Percentiles rank a stretch among this genome's conserved stretches.
Evolutionary conservation across 306 rosid genomes (phyloP).

Genomic region (Calophaca sinica): DNA sequence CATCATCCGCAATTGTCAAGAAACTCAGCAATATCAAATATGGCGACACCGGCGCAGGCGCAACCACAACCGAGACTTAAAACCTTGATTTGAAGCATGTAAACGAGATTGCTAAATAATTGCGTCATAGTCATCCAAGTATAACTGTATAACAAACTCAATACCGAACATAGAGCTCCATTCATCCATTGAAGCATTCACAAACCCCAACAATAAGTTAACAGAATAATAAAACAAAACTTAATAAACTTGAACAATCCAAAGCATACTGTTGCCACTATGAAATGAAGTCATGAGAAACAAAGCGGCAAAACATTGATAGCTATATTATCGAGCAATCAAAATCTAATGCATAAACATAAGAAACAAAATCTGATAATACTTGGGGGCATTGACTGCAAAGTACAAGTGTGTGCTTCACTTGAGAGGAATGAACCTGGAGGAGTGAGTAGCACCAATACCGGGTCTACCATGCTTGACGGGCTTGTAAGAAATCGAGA

Average conservation of each 20-base stretch:
- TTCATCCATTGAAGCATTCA: no score
- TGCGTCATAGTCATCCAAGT: no score
- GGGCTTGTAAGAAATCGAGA: slow-evolving; percentile 94
- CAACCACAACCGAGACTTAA: no score
- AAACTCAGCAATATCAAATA: no score
- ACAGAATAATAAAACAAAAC: no score
- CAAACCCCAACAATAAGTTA: no score
- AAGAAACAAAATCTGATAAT: slow-evolving; percentile 50
- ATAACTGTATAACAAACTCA: no score
- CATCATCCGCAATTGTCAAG: no score
- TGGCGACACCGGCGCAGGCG: no score
- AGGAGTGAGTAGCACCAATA: slow-evolving; percentile 98
- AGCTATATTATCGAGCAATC: not conserved
- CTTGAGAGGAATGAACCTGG: slow-evolving; percentile 98
- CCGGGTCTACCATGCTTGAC: slow-evolving; percentile 98
- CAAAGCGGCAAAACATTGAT: slow-evolving; percentile 30
- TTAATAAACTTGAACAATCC: not conserved
- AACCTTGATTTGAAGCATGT: no score
- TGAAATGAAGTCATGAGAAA: slow-evolving; percentile 26
- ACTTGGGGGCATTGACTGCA: slow-evolving; percentile 35
- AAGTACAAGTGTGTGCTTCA: slow-evolving; percentile 50
- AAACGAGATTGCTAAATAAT: no score
- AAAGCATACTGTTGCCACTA: slow-evolving; percentile 7
- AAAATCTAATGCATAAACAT: not conserved
- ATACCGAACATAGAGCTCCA: not conserved